phyloP scores from a whole-genome alignment of 306 rosid species.

The Sphenostylis stenocarpa region DNA sequence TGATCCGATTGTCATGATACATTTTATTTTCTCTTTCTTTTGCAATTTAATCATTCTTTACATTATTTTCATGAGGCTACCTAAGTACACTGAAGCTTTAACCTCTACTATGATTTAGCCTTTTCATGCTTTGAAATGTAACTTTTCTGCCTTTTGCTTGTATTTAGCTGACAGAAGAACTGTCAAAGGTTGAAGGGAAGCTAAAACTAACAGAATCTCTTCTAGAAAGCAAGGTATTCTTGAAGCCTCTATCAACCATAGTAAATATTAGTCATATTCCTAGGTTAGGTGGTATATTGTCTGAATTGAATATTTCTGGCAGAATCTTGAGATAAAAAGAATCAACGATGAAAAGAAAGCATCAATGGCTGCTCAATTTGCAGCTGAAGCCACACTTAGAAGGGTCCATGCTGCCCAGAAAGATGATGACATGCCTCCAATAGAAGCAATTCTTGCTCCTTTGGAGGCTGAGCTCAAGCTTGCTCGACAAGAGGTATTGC shows the following conservation, averaged over 20 bases:
- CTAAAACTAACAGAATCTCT: constrained; percentile 87
- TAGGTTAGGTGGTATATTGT: constrained; percentile 18
- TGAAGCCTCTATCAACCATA: constrained; percentile 32
- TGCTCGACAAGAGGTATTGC: constrained; percentile 81
- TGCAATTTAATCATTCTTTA: neutral
- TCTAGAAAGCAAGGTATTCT: constrained; percentile 84
- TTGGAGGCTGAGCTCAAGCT: constrained; percentile 97
- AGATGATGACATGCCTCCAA: constrained; percentile 99
- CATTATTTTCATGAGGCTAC: neutral
- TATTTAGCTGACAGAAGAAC: constrained; percentile 81
- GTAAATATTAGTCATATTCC: constrained; percentile 15
- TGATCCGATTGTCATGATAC: neutral
- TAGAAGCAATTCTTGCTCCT: constrained; percentile 96
- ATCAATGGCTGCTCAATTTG: constrained; percentile 98
- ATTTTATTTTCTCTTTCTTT: neutral
- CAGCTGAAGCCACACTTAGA: constrained; percentile 95
- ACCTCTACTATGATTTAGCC: neutral
- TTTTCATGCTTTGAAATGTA: constrained; percentile 31
- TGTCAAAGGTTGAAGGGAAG: constrained; percentile 85
- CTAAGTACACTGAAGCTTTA: constrained; percentile 11
- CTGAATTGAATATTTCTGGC: constrained; percentile 38
- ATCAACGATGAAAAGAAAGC: constrained; percentile 98
- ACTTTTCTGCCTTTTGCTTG: constrained; percentile 4
- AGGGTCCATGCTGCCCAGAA: constrained; percentile 98
- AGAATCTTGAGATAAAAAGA: constrained; percentile 97